Evolutionary conservation across 352 stramenopile species (phyloP).

Genomic region (Thraustochytrium sp.): DNA sequence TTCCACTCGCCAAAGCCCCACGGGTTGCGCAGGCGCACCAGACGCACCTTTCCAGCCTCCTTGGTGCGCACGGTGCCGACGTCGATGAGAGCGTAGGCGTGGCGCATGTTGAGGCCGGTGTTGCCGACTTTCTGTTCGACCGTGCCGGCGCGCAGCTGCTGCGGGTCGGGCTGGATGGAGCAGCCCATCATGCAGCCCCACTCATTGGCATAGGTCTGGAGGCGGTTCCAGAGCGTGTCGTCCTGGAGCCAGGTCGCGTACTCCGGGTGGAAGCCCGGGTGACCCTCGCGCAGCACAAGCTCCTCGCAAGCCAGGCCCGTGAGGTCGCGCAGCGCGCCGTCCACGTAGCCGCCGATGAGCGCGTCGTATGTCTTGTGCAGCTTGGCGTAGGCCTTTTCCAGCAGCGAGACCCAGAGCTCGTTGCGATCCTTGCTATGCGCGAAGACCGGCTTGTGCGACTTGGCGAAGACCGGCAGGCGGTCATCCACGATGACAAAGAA

Average conservation of each 20-base stretch:
- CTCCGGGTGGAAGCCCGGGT: conserved; percentile 48
- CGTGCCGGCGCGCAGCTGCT: conserved; percentile 53
- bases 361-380: conserved; percentile 77
- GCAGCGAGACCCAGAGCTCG: conserved; percentile 63
- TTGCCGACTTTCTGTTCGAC: neutral
- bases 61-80: conserved; percentile 47
- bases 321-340: conserved; percentile 76
- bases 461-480: conserved; percentile 68
- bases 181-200: conserved; percentile 81
- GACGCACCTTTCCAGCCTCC: conserved; percentile 56
- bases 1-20: conserved; percentile 84
- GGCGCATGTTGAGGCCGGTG: conserved; percentile 45
- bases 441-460: conserved; percentile 52
- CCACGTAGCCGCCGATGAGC: conserved; percentile 77
- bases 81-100: conserved; percentile 73
- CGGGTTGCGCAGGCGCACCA: conserved; percentile 76
- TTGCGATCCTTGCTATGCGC: conserved; percentile 37
- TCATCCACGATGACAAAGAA: conserved; percentile 86
- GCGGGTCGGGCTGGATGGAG: conserved; percentile 70
- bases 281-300: conserved; percentile 71
- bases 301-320: conserved; percentile 64
- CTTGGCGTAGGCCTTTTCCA: conserved; percentile 87
- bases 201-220: conserved; percentile 62
- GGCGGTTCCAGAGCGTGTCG: conserved; percentile 71
- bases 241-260: conserved; percentile 46